Evolutionary conservation across 305 asterid species (phyloP).

Genomic region (Fraxinus paxiana): DNA sequence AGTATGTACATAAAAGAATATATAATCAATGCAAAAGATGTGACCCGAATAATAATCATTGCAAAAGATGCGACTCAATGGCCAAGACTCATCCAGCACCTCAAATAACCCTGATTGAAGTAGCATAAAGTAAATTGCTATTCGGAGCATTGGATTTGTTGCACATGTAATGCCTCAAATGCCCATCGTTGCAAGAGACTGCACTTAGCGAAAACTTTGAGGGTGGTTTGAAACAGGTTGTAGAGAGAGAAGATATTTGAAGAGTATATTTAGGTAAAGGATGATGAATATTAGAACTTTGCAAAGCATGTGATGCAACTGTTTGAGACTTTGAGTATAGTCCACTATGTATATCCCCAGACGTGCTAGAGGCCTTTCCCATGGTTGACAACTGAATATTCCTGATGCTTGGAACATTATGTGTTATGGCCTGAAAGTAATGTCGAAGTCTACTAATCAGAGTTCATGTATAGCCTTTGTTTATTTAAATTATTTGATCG

Average conservation of each 20-base stretch:
- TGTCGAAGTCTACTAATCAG: background rate
- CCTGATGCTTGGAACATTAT: background rate
- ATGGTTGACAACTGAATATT: background rate
- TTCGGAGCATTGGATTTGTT: background rate
- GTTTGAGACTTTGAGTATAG: background rate
- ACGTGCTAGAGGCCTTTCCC: background rate
- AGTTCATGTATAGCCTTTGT: background rate
- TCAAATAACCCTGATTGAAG: background rate
- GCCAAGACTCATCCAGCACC: background rate
- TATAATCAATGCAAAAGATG: background rate
- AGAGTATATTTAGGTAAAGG: background rate
- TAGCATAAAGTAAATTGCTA: background rate
- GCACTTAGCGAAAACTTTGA: background rate
- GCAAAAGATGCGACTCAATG: background rate
- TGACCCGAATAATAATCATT: background rate
- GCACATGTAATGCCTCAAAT: background rate
- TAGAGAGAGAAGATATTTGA: background rate
- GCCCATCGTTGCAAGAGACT: background rate
- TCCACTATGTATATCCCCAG: background rate
- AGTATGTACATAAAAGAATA: background rate
- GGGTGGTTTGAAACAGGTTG: background rate
- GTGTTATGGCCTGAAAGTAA: background rate
- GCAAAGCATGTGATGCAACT: background rate
- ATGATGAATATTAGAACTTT: background rate
- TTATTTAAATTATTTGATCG: background rate